These are phyloP conservation scores for Phytophthora crassamura DNA, from an alignment of 352 stramenopile genomes.

Conservation along the genomic window DNA sequence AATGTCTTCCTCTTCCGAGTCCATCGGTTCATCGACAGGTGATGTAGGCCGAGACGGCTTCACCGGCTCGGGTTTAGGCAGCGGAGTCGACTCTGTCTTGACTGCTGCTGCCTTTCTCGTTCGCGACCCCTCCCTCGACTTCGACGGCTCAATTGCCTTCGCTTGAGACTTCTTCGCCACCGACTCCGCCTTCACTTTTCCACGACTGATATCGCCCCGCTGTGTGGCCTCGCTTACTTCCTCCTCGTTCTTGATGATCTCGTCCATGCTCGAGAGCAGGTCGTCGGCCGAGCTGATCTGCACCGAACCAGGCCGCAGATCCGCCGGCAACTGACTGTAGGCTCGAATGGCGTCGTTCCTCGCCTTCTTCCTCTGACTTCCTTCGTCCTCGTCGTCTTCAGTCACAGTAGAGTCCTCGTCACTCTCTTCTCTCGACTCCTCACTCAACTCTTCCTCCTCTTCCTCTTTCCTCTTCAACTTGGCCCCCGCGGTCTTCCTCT, in stretches of 20 bases:
- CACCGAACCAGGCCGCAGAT: constrained; percentile 35
- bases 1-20: constrained; percentile 68
- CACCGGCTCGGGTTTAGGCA: background rate
- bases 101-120: background rate
- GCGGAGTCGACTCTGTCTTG: constrained; percentile 4
- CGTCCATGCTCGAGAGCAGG: constrained; percentile 52
- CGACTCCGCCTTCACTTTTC: background rate
- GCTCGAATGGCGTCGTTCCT: constrained; percentile 38
- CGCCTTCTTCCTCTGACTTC: constrained; percentile 10
- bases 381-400: constrained; percentile 14
- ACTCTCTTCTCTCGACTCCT: constrained; percentile 27
- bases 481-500: constrained; percentile 19
- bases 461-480: constrained; percentile 40
- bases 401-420: constrained; percentile 20
- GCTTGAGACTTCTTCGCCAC: background rate
- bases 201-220: background rate
- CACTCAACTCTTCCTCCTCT: constrained; percentile 27
- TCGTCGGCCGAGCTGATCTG: constrained; percentile 49
- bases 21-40: constrained; percentile 28
- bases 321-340: constrained; percentile 43
- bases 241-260: constrained; percentile 44
- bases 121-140: too few relatives aligned
- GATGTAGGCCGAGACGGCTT: constrained; percentile 2
- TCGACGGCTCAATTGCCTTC: background rate
- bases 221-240: constrained; percentile 19